Evolutionary conservation across 2,329 filamentous ascomycete species (phyloP).

Genomic region (Fusarium lyarnte): DNA sequence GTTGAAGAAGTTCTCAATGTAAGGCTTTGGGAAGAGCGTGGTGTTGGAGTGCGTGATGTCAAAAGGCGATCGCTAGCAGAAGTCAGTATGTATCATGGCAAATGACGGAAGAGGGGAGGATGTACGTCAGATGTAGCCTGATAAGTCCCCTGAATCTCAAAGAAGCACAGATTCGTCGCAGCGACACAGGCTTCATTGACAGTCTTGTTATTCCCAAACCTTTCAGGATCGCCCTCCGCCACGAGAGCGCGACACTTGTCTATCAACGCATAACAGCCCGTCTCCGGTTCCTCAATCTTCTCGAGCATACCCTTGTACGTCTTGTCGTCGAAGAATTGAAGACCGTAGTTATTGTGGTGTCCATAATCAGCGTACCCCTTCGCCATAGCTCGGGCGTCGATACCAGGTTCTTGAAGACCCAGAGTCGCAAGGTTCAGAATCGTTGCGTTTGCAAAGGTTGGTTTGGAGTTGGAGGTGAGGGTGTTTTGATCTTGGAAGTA

Average conservation of each 20-base stretch:
- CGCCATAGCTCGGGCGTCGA: slow-evolving; percentile 69
- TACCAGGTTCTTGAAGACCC: slow-evolving; percentile 73
- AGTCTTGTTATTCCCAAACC: slow-evolving; percentile 50
- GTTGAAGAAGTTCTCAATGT: slow-evolving; percentile 72
- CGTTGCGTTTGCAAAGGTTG: slow-evolving; percentile 53
- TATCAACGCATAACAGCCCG: slow-evolving; percentile 63
- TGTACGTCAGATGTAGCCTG: background rate
- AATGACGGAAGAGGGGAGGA: fast-evolving
- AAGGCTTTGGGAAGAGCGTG: slow-evolving; percentile 68
- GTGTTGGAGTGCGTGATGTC: slow-evolving; percentile 64
- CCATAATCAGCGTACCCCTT: slow-evolving; percentile 64
- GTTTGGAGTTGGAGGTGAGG: slow-evolving; percentile 34
- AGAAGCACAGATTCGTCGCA: slow-evolving; percentile 50
- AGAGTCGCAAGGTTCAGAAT: slow-evolving; percentile 64
- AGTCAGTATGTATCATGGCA: background rate
- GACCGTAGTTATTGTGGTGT: slow-evolving; percentile 71
- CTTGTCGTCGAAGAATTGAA: slow-evolving; percentile 63
- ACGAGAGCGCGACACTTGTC: slow-evolving; percentile 55
- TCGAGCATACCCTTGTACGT: slow-evolving; percentile 26
- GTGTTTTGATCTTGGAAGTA: slow-evolving; percentile 68
- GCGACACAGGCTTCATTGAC: slow-evolving; percentile 60
- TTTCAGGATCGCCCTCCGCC: slow-evolving; percentile 48
- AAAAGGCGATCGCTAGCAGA: slow-evolving; percentile 62
- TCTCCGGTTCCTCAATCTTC: slow-evolving; percentile 14
- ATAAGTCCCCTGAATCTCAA: slow-evolving; percentile 16